Evolutionary conservation across 257 asterid genomes (phyloP), one percentile per base, ranked within the genome.

Genomic region (Sherardia arvensis): DNA sequence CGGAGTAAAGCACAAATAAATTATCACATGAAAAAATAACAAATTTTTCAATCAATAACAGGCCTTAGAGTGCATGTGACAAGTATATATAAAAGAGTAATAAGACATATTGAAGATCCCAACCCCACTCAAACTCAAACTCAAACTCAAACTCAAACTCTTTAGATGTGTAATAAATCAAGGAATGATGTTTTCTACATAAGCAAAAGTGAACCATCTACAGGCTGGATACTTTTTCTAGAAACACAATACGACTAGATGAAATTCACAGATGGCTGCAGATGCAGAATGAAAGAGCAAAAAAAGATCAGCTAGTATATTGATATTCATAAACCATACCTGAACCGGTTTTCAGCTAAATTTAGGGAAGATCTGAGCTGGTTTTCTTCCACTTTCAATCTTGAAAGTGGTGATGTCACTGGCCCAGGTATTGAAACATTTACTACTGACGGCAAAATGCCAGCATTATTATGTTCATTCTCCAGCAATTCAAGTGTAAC

Each of bases 361-460:
- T 36, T 54, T 38, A 72, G 70, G 67, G 86, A 70, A 69, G 93
- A 73, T 72, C 77, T 87, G 64, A 81, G 75, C 36, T 73, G 77
- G 8, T 43, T 74, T 38, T 73, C 74, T 34, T 80, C 82, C 40
- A 66, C 73, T 18, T 75, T 65, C 57, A 64, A 40, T 61, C 71
- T 77, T 57, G 66, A 69, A 65, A 77, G 75, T 32, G 74, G 73
- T 65, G 83, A 66, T 38, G 81, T 63, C 25, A 71, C 87, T 12
- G 76, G 66, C 55, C 87, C 87, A 77, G 45, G 68, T 81, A 90
- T 79, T 22, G 94, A 76, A 53, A 90, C 71, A 76, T 66, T 67
- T 15, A 84, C 32, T 3, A 70, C 64, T 17, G 90, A 71, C 51
- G 95, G 99, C 71, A 86, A 69, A 65, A 78, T 66, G 55, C 58